Percentiles rank a stretch among this genome's conserved stretches.
Conservation (phyloP, 768 basidiomycete genomes). For the Galerina marginata region DNA sequence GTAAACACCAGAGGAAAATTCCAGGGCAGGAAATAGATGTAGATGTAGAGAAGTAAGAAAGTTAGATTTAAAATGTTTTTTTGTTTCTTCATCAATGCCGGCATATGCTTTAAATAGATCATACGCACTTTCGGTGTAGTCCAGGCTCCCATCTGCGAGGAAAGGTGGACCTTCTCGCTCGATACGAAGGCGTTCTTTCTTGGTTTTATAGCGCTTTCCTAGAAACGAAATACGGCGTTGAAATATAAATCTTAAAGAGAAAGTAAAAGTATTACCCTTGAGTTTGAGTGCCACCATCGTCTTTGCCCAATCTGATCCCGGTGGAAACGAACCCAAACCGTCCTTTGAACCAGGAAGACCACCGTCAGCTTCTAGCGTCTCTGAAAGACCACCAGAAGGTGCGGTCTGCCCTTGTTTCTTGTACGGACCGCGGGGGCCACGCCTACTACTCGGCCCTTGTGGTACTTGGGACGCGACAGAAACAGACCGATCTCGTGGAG, state of each 20-base stretch:
- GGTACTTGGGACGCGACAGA: slow-evolving; percentile 51
- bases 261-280: slow-evolving; percentile 53
- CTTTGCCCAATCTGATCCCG: slow-evolving; percentile 73
- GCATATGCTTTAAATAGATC: not conserved
- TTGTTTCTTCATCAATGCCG: not conserved
- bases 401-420: slow-evolving; percentile 45
- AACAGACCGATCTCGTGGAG: slow-evolving; percentile 45
- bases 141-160: slow-evolving; percentile 76
- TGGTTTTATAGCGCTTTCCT: slow-evolving; percentile 82
- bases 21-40: not conserved
- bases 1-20: slow-evolving; percentile 12
- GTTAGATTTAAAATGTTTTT: not conserved
- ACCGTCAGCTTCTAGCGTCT: slow-evolving; percentile 71
- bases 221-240: not conserved
- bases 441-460: slow-evolving; percentile 36
- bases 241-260: not conserved
- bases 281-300: slow-evolving; percentile 76
- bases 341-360: slow-evolving; percentile 79
- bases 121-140: slow-evolving; percentile 66
- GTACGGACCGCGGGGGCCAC: slow-evolving; percentile 58
- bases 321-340: slow-evolving; percentile 74
- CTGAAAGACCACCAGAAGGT: slow-evolving; percentile 34
- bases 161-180: slow-evolving; percentile 79
- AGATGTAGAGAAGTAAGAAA: not conserved
- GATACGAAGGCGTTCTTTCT: slow-evolving; percentile 79